These are phyloP conservation scores for Aurantiochytrium sp. DNA, from an alignment of 108 stramenopile genomes.

Conservation along the genomic window DNA sequence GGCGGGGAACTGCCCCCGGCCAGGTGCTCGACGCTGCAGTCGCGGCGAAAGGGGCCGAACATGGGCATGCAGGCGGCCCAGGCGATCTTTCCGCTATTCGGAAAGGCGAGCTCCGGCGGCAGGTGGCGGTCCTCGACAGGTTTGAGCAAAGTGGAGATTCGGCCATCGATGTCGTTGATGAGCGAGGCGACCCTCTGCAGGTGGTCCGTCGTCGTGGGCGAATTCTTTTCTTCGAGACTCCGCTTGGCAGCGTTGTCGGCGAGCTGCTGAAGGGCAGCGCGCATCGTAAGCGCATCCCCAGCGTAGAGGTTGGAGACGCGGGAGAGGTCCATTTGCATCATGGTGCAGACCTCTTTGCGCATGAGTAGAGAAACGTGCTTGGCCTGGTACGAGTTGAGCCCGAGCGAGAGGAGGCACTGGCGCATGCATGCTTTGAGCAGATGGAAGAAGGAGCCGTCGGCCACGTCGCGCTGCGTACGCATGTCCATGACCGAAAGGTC, in stretches of 20 bases:
- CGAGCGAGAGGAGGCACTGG: neutral
- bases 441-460: constrained; percentile 23
- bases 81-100: neutral
- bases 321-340: neutral
- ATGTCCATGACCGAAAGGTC: constrained; percentile 18
- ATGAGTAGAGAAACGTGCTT: constrained; percentile 1
- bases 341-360: neutral
- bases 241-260: constrained; percentile 2
- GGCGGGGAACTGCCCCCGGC: neutral
- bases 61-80: constrained; percentile 8
- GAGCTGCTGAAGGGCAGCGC: neutral
- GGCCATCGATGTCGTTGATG: constrained; percentile 2
- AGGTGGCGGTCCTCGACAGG: neutral
- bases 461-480: constrained; percentile 20
- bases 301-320: neutral
- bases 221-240: constrained; percentile 8
- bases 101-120: neutral
- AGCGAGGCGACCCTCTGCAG: neutral
- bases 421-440: neutral
- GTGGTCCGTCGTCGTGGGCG: constrained; percentile 5
- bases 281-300: neutral
- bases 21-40: constrained; percentile 19
- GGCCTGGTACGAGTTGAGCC: neutral
- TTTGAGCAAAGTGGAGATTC: neutral
- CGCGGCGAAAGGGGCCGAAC: constrained; percentile 19